Percentiles rank a stretch among this genome's conserved stretches.
Conservation (phyloP, 352 stramenopile species). For the Phytopythium litorale region DNA sequence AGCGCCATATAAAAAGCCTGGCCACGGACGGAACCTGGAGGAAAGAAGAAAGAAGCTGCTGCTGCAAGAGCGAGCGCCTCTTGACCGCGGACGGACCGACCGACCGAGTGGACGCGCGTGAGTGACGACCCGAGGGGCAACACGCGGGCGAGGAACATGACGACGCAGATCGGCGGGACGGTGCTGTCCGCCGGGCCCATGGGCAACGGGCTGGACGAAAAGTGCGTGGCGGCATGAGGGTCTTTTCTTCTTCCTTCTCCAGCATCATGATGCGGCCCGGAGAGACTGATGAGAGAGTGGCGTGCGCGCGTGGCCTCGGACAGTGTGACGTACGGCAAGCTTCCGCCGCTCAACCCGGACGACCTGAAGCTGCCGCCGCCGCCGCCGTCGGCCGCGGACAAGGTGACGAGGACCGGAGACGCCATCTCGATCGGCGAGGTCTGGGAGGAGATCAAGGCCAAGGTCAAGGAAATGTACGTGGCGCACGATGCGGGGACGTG, state of each 20-base stretch:
- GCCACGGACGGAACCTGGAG: background rate
- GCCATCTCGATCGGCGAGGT: slow-evolving; percentile 81
- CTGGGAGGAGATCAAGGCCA: slow-evolving; percentile 83
- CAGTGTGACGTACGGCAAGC: slow-evolving; percentile 69
- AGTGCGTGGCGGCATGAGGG: slow-evolving; percentile 20
- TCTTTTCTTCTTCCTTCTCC: background rate
- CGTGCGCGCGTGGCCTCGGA: background rate
- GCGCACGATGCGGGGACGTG: background rate
- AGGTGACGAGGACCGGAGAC: slow-evolving; percentile 54
- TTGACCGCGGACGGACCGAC: background rate
- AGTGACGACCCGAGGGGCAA: background rate
- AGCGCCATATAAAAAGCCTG: background rate
- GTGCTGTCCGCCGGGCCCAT: slow-evolving; percentile 57
- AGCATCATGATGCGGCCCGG: background rate
- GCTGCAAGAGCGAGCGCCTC: no score
- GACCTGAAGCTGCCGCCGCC: slow-evolving; percentile 80
- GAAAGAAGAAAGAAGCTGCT: background rate
- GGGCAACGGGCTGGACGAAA: slow-evolving; percentile 50
- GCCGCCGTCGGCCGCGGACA: slow-evolving; percentile 68
- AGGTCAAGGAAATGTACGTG: slow-evolving; percentile 72
- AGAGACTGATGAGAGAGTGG: background rate
- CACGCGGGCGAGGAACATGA: slow-evolving; percentile 20
- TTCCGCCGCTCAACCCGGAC: slow-evolving; percentile 81
- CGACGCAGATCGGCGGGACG: slow-evolving; percentile 45
- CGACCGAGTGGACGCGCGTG: background rate